These are phyloP conservation scores for Talaromyces amestolkiae DNA, from an alignment of 2,329 filamentous ascomycete species.

Conservation along the genomic window DNA sequence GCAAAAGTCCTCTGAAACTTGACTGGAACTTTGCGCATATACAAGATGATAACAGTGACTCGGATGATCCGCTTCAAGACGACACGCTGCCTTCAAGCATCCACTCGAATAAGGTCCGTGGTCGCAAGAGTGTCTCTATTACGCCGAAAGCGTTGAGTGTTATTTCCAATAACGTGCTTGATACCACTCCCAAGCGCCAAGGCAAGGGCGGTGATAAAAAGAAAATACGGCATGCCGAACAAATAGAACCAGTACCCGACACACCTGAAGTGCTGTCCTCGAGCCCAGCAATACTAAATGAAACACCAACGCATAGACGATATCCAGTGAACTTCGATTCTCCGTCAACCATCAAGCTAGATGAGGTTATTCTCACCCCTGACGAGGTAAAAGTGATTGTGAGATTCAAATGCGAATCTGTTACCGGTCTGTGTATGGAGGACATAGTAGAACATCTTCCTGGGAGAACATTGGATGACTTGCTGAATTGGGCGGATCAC, in stretches of 20 bases:
- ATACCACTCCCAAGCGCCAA: background rate
- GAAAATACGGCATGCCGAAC: background rate
- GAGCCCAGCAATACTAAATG: slow-evolving; percentile 1
- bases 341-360: slow-evolving; percentile 22
- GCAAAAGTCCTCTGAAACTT: slow-evolving; percentile 30
- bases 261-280: slow-evolving; percentile 15
- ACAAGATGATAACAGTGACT: slow-evolving; percentile 36
- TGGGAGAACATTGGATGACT: slow-evolving; percentile 22
- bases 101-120: slow-evolving; percentile 11
- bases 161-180: background rate
- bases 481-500: slow-evolving; percentile 28
- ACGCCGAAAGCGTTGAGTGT: slow-evolving; percentile 6
- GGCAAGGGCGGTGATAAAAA: background rate
- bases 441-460: slow-evolving; percentile 33
- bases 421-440: slow-evolving; percentile 28
- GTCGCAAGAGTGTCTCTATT: background rate
- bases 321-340: slow-evolving; percentile 9
- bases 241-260: background rate
- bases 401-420: slow-evolving; percentile 28
- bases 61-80: slow-evolving; percentile 45
- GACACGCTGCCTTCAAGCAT: slow-evolving; percentile 28
- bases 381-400: slow-evolving; percentile 35
- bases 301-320: slow-evolving; percentile 10
- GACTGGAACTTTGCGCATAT: slow-evolving; percentile 40
- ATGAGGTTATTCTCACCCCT: slow-evolving; percentile 27